Conservation (phyloP, 2,329 filamentous ascomycete genomes). For the Fusarium caatingaense region DNA sequence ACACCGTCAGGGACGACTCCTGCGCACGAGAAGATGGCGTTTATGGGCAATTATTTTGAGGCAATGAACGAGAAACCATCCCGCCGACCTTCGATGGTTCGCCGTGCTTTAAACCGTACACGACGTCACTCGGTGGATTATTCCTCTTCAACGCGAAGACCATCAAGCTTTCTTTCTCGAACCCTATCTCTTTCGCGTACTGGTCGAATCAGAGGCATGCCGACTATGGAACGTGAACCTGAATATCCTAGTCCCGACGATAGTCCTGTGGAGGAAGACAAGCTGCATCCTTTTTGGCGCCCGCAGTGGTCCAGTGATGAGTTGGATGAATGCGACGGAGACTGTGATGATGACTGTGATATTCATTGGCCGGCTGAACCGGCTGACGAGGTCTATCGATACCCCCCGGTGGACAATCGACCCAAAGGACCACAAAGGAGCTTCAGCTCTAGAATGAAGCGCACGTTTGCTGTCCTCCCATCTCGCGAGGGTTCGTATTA, state of each 20-base stretch:
- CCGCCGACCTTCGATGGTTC: conserved; percentile 63
- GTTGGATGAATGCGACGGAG: conserved; percentile 46
- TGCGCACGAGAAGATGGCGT: conserved; percentile 61
- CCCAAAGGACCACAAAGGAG: conserved; percentile 59
- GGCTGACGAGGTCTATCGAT: conserved; percentile 57
- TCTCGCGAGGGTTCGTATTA: conserved; percentile 53
- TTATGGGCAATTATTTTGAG: conserved; percentile 66
- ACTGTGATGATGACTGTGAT: conserved; percentile 45
- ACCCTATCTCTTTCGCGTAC: conserved; percentile 65
- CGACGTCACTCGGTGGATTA: conserved; percentile 59
- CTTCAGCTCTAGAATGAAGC: conserved; percentile 65
- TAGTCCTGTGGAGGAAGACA: conserved; percentile 62
- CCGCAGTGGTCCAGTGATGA: conserved; percentile 60
- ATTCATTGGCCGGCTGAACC: conserved; percentile 49
- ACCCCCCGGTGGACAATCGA: conserved; percentile 63
- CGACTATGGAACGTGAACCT: conserved; percentile 45
- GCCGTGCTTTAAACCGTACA: conserved; percentile 64
- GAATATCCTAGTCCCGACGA: conserved; percentile 58
- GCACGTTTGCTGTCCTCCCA: conserved; percentile 71
- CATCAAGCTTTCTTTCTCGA: conserved; percentile 59
- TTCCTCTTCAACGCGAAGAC: conserved; percentile 54
- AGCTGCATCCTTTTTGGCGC: conserved; percentile 71
- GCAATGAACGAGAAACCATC: conserved; percentile 58
- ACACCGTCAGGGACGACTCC: conserved; percentile 71
- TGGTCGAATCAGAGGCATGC: conserved; percentile 45